These are phyloP conservation scores for Pythium plurisporium DNA, from an alignment of 352 stramenopile genomes.

Conservation along the genomic window DNA sequence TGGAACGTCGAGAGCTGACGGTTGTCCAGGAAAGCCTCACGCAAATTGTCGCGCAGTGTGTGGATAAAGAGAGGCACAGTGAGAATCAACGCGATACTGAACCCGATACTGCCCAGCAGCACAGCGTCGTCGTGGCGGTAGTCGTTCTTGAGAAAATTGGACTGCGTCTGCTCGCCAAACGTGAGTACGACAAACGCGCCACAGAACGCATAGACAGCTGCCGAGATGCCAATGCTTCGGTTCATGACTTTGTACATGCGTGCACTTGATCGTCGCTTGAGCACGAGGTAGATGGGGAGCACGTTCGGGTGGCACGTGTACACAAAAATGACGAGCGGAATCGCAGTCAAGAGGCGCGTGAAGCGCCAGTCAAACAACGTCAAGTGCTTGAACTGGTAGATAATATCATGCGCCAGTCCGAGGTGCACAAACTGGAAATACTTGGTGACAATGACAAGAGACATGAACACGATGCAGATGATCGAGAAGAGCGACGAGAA, in stretches of 20 bases:
- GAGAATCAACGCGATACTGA: conserved; percentile 78
- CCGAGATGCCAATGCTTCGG: conserved; percentile 73
- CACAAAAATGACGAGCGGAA: conserved; percentile 84
- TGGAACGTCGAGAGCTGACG: conserved; percentile 37
- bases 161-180: conserved; percentile 68
- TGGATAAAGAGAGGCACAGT: conserved; percentile 84
- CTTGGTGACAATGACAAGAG: conserved; percentile 84
- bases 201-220: conserved; percentile 70
- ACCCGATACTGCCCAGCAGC: conserved; percentile 64
- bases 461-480: conserved; percentile 86
- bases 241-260: conserved; percentile 90
- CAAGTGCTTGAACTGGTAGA: conserved; percentile 72
- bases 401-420: conserved; percentile 52
- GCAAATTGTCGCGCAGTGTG: conserved; percentile 79
- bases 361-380: conserved; percentile 67
- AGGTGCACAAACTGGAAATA: conserved; percentile 87
- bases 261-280: conserved; percentile 74
- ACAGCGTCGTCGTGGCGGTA: conserved; percentile 73
- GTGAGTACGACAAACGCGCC: conserved; percentile 83
- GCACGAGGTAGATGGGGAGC: conserved; percentile 84
- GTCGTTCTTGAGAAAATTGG: conserved; percentile 88
- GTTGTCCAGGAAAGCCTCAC: conserved; percentile 57
- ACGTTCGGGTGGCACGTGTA: conserved; percentile 89
- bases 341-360: conserved; percentile 53
- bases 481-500: conserved; percentile 89